Evolutionary conservation across 2,329 filamentous ascomycete species (phyloP), one percentile per base, ranked within the genome.

Genomic region (Mycosphaerelloides madeirae): DNA sequence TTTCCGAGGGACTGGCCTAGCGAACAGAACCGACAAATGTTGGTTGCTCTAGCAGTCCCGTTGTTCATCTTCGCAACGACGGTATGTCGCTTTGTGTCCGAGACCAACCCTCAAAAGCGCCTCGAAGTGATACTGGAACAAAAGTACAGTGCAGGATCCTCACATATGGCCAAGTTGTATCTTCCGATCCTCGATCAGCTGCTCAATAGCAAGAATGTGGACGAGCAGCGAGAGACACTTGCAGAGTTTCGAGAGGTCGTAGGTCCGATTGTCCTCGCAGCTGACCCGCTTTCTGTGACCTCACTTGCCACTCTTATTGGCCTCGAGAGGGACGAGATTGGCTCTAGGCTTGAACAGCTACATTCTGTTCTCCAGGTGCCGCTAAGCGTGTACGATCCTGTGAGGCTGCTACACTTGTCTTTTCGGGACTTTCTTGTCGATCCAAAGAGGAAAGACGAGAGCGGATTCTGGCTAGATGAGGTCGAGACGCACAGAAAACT

Each of bases 61-160:
- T 46, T 65, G 15, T 65, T 64, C 38, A 64, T 64, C 31, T 59
- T 51, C 28, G 56, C 63, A 7, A 38, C 50, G 13, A 60, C 62
- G 12, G 29, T 57, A 12, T 64, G 51, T 49, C 61, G 56, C 3
- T 60, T 59, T 47, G 38, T 65, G 14, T 43, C 39, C 15, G 55
- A 62, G 42, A 8, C n/a, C 12, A 44, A 50, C 14, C n/a, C n/a
- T n/a, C n/a, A n/a, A n/a, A n/a, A n/a, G n/a, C n/a, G n/a, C n/a
- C n/a, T n/a, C n/a, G n/a, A n/a, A n/a, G n/a, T n/a, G n/a, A n/a
- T n/a, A n/a, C n/a, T n/a, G n/a, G n/a, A n/a, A n/a, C n/a, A n/a
- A 9, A 14, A 13, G 13, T 7, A 15, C 3, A 12, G 13, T 3
- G 18, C 33, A 29, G 28, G 8, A n/a, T 29, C n/a, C 4, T 18